phyloP scores from a whole-genome alignment of 306 rosid species.

The Lathyrus aphaca region DNA sequence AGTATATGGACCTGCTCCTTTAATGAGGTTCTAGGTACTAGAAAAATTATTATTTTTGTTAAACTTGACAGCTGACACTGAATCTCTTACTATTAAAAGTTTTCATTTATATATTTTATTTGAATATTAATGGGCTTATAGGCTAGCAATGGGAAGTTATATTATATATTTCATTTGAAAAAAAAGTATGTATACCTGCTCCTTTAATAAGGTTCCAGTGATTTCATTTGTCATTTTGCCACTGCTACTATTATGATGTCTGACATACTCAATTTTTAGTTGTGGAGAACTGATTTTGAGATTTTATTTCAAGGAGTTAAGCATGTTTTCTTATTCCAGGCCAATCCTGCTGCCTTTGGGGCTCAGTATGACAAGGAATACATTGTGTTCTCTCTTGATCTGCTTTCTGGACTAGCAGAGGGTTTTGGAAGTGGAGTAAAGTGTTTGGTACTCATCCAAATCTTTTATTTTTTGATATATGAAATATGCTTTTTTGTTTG shows the following conservation, averaged over 20 bases:
- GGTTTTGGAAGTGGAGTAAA: constrained; percentile 99
- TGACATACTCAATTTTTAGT: constrained; percentile 1
- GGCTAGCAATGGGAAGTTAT: constrained; percentile 22
- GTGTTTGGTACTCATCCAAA: no score
- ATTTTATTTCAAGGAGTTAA: constrained; percentile 33
- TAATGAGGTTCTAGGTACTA: neutral
- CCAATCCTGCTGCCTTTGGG: constrained; percentile 75
- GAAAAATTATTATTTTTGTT: constrained; percentile 17
- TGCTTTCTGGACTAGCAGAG: constrained; percentile 63
- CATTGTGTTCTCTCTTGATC: constrained; percentile 65
- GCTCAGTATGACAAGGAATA: constrained; percentile 92
- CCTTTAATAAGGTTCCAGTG: no score
- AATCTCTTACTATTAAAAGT: constrained; percentile 11
- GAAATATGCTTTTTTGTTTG: no score
- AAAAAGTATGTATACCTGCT: no score
- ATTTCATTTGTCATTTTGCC: constrained; percentile 23
- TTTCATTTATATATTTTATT: constrained; percentile 24
- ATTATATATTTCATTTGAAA: no score
- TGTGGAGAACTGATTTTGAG: constrained; percentile 24
- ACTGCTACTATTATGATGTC: constrained; percentile 26
- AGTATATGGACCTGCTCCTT: neutral
- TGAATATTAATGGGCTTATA: constrained; percentile 15
- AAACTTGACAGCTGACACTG: neutral
- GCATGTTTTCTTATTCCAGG: constrained; percentile 62
- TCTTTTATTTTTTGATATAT: no score